Percentiles rank a stretch among this genome's conserved stretches.
phyloP scores from a whole-genome alignment of 73 alveolate genomes.

The Breviolum minutum region DNA sequence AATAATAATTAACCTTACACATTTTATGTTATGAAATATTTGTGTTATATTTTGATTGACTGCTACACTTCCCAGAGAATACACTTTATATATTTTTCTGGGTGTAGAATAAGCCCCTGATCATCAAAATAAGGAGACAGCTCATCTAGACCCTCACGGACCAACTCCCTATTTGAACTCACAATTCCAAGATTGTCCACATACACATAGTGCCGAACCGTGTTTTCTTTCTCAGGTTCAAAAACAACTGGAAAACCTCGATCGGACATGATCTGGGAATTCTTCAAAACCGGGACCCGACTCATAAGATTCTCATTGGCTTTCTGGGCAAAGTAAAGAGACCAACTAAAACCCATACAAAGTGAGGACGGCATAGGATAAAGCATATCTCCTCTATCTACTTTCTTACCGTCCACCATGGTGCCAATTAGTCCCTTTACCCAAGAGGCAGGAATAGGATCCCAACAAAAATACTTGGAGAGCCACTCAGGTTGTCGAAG shows the following conservation, averaged over 20 bases:
- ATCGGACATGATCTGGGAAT: background rate
- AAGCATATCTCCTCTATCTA: background rate
- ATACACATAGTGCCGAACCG: constrained; percentile 21
- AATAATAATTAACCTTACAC: no score
- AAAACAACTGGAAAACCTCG: background rate
- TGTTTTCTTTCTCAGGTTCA: no score
- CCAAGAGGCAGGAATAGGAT: background rate
- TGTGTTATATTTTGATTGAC: no score
- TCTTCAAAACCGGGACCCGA: background rate
- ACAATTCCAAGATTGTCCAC: constrained; percentile 47
- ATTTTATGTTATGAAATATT: no score
- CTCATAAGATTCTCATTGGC: background rate
- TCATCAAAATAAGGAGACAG: background rate
- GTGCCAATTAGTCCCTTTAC: background rate
- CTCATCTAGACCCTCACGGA: background rate
- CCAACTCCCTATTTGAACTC: background rate
- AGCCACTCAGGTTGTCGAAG: constrained; percentile 1
- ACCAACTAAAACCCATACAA: constrained; percentile 32
- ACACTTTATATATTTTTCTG: no score
- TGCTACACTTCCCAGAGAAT: no score
- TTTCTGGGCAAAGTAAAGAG: constrained; percentile 22
- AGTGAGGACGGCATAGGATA: constrained; percentile 4
- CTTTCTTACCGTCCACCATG: background rate
- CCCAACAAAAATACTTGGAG: background rate
- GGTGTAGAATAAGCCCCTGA: constrained; percentile 13